Evolutionary conservation across 2,329 filamentous ascomycete species (phyloP), one percentile per base, ranked within the genome.

Genomic region (Hypoxylon sp.): DNA sequence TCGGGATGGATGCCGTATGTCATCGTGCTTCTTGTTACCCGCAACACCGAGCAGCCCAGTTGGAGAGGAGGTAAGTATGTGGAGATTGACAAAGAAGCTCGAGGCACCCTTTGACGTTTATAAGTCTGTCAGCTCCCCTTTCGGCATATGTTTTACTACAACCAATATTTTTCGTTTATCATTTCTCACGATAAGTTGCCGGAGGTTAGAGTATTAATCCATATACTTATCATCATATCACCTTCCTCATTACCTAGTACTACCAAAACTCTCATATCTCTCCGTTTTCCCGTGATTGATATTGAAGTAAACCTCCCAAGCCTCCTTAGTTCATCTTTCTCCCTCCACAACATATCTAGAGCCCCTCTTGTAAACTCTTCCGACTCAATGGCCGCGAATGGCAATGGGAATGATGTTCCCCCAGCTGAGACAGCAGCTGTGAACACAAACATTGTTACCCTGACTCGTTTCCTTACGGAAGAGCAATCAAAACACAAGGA

Each of bases 381-480:
- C 42, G 17, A 58, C 67, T 72, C 53, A 59, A 79, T 78, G 76
- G 72, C 74, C n/a, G 46, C 62, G 31, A 71, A 74, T 59, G 71
- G 70, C 31, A 71, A 72, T 56, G 71, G 68, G 37, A 67, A 70
- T 48, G 74, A 76, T 14, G 65, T 75, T n/a, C 73, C 76, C n/a
- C 72, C 75, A 44, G 66, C 83, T 71, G 84, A 89, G 74, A 85
- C 86, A 74, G 94, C 97, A 84, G 91, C 92, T 80, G 90, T 99
- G 84, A 98, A 98, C 86, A 97, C 93, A 70, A 90, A 98, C 81
- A 98, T 99, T 79, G 87, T 98, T 79, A 98, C 96, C 61, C 90
- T 99, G 75, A 98, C 96, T 46, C 89, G 96, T 70, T 97, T 96
- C 86, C 88, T 99, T 76, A 98, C 94, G 31, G 96, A 99, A 85